phyloP scores from a whole-genome alignment of 306 rosid genomes.

The Quercus alba region DNA sequence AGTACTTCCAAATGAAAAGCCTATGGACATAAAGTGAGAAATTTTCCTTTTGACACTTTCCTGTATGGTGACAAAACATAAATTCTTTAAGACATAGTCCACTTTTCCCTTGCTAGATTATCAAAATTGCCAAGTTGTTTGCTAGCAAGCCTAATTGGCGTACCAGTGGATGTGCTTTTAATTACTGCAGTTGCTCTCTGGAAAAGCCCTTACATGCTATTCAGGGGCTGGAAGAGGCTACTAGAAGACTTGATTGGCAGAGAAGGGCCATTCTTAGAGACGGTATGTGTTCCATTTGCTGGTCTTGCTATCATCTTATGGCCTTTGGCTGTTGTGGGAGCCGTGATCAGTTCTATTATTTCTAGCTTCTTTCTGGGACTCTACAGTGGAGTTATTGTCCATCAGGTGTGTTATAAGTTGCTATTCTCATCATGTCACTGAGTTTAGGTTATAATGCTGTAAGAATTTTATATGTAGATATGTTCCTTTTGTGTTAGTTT shows the following conservation, averaged over 20 bases:
- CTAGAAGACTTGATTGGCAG: conserved; percentile 80
- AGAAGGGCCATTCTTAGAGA: conserved; percentile 83
- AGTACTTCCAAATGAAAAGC: conserved; percentile 53
- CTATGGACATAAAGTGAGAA: conserved; percentile 54
- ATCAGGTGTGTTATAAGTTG: conserved; percentile 50
- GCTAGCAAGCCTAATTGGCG: conserved; percentile 52
- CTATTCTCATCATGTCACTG: not conserved
- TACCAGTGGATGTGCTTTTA: conserved; percentile 45
- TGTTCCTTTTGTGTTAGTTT: not conserved
- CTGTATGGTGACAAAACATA: not conserved
- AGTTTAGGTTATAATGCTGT: not conserved
- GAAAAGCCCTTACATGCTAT: conserved; percentile 81
- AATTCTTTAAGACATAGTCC: not conserved
- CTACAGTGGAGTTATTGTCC: conserved; percentile 64
- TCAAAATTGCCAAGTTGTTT: conserved; percentile 60
- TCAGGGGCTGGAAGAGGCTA: conserved; percentile 84
- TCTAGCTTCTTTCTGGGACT: conserved; percentile 61
- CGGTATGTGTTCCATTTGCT: conserved; percentile 82
- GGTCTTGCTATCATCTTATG: conserved; percentile 75
- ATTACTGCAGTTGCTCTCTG: conserved; percentile 61
- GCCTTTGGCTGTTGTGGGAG: conserved; percentile 77
- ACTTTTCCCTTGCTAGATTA: conserved; percentile 34
- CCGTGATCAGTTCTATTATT: conserved; percentile 46
- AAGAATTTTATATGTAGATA: not conserved
- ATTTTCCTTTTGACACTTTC: not conserved